Evolutionary conservation across 225 moss, liverwort and hornwort genomes (phyloP), one percentile per base, ranked within the genome.

Genomic region (Bryoerythrophyllum caledonicum): DNA sequence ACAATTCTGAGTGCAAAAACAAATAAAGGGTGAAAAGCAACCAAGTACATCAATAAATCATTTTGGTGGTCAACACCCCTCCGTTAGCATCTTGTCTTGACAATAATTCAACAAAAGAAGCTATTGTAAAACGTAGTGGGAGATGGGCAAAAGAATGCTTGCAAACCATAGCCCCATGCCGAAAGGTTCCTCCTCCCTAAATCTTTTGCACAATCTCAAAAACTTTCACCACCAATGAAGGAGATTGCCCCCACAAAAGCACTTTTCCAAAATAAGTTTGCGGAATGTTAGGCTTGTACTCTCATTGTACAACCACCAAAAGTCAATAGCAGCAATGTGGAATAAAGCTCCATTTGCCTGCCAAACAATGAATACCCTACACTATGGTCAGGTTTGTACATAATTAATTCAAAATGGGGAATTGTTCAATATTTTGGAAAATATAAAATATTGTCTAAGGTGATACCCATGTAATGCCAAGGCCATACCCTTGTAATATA

Each of bases 201-300:
- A 24, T n/a, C 68, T 20, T 67, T 61, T 2, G 60, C 46, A 69
- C 44, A 55, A 25, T 44, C 44, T 80, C n/a, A 1, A 35, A 74
- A 74, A 55, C 74, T 68, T 79, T 74, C 24, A 35, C 3, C 20
- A 9, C 8, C 34, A 63, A 68, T 13, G 17, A 62, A 49, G 78
- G 27, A 10, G 58, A 72, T 44, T 15, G 15, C 35, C 7, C n/a
- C 32, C 23, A 41, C 43, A 23, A 13, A 24, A 9, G 24, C 20
- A 14, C 24, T 32, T 63, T 54, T 17, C 0, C 8, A 23, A 60
- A 69, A 27, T 60, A n/a, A 14, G 28, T 41, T 20, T 3, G 40
- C 6, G 56, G 46, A 64, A 71, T 71, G 20, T 64, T 44, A 44
- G 32, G 10, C 25, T 13, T 44, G 0, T 3, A 68, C 34, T 19